Evolutionary conservation across 331 rosid species (phyloP), one percentile per base, ranked within the genome.

Genomic region (Prunus yedoensis): DNA sequence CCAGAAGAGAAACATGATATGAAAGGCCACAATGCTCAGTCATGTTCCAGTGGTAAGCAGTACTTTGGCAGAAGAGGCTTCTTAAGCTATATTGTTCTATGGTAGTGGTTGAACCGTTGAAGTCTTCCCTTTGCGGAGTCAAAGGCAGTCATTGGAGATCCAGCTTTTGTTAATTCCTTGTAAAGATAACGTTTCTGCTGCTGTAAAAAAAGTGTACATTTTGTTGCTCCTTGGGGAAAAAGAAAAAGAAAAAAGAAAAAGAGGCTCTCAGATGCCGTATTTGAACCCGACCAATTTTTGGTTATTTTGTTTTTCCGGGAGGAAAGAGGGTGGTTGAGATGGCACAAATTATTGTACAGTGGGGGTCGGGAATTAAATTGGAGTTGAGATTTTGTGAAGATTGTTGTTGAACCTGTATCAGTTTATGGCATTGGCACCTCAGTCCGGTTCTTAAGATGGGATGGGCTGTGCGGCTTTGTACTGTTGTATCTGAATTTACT

Each of bases 191-290:
- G 27, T 76, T 47, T 80, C 77, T 63, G 77, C 79, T 53, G n/a
- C 68, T 82, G 75, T 52, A 74, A 66, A 38, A 81, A 58, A 82
- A 72, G 62, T 76, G 84, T 86, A 76, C 66, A 84, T 77, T 70
- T 78, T 30, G 62, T 21, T 38, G 43, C 43, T 38, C 43, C 43
- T 38, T 38, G 43, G 43, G 43, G 43, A 38, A 38, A 38, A 5
- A 35, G 41, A 35, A 35, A 35, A 35, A 35, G 41, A 35, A 35
- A 5, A 38, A 38, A 38, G 43, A 38, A 38, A 35, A 38, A 38
- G 43, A 38, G 43, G 43, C 43, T 38, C 2, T 38, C 0, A 38
- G 9, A 38, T 38, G 9, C 43, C 9, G 56, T 27, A 59, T 62
- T 62, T 30, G 67, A 62, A 62, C 45, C 46, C 1, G 6, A 15